Base-by-base conservation (phyloP, 2,329 filamentous ascomycete species). In the Ambrosiella xylebori region DNA sequence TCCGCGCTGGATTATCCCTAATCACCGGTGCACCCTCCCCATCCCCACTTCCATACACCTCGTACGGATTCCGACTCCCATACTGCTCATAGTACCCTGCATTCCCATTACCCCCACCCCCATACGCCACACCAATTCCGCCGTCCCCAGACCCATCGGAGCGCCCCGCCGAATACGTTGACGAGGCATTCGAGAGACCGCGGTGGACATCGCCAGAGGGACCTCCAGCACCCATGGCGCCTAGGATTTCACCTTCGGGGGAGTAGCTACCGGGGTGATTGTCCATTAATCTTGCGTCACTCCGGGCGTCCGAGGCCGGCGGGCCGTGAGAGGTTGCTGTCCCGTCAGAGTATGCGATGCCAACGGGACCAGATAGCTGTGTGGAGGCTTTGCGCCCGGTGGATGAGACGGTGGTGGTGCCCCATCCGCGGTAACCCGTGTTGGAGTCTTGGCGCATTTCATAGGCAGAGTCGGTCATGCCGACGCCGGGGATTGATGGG, bases 171-270 rank as follows among this genome's bases (percentile, higher is more conserved):
- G 90, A 96, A 72, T 97, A 98, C 1, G 88, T 90, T 0, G 93
- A 97, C 0, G 93, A 98, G 5, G 93, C 93, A 66, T 97, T 97
- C 5, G 91, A 97, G 1, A 88, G 84, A 1, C 93, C 93, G 57
- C 93, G 85, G 63, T 86, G 87, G 40, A 97, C 86, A 63, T 88
- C 87, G 19, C 69, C 67, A 6, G 56, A 38, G 17, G 36, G 49
- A 12, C 40, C 53, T 54, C 72, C 75, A 69, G 85, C 84, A 2
- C 88, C 88, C 71, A 95, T 84, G 47, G 84, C 87, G 56, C 86
- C 88, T 41, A 95, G 78, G 51, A 88, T 86, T 68, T 95, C 89
- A 56, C 85, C 84, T 64, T 91, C 87, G n/a, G 77, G 79, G 2
- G 78, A 78, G 47, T 73, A 73, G 12, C 74, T 70, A 36, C 67